Evolutionary conservation across 2,329 filamentous ascomycete species (phyloP), one percentile per base, ranked within the genome.

Genomic region (Diaporthe citriasiana): DNA sequence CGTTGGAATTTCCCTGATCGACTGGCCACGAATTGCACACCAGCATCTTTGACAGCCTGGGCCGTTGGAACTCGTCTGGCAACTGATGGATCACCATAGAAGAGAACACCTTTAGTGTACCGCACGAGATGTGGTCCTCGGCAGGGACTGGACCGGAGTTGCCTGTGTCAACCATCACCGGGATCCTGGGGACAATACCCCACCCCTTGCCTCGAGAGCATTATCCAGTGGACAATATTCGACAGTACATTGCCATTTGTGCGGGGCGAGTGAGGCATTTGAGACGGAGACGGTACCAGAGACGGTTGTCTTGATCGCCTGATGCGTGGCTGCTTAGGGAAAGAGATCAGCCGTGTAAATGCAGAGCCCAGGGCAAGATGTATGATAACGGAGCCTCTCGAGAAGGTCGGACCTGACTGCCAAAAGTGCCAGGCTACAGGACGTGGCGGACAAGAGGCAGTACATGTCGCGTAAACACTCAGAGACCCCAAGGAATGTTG

Each of bases 391-490:
- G 60, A 66, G 42, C 33, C 30, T 19, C 6, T 35, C 22, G 60
- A 47, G 22, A 33, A 5, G 27, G 19, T 4, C 60, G 60, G 60
- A 35, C 45, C 15, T 51, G 45, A 66, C 22, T 51, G 13, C 59
- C 40, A 45, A 63, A 47, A 13, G 1, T 30, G 59, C 59, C 30
- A 66, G 27, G 22, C 30, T 2, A 27, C n/a, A 42, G 38, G 9
- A 60, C 1, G 1, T 38, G 30, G 42, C 51, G 60, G n/a, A 60
- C 57, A 42, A 25, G 8, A 66, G 60, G 22, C 6, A 51, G 30
- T 66, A 38, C 60, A 66, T 66, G 51, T 66, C 27, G 45, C 60
- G 60, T 66, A 66, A 66, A 51, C 19, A 10, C 35, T n/a, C 19
- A 22, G 13, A 38, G 6, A 27, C 7, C 25, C 19, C 30, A 25